A percentile compares a stretch with the other conserved stretches of the same genome.
Evolutionary conservation across 2,329 filamentous ascomycete species (phyloP).

Genomic region (Epichloe bromicola): DNA sequence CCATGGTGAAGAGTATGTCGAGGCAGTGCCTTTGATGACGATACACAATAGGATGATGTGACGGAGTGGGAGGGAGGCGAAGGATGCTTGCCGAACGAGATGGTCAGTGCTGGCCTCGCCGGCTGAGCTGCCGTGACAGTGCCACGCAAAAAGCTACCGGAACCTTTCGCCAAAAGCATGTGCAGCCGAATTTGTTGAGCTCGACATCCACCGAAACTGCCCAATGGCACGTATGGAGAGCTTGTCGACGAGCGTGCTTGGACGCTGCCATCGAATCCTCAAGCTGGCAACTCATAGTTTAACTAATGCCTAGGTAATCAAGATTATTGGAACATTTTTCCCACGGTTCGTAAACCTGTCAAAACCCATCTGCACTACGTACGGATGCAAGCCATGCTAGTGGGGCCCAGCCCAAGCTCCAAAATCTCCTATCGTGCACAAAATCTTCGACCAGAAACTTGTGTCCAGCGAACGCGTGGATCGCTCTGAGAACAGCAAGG

Average conservation of each 20-base stretch:
- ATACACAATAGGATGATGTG: not conserved
- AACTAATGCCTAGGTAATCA: too few relatives aligned
- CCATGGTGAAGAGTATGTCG: constrained; percentile 13
- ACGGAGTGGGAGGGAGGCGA: not conserved
- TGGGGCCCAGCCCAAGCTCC: not conserved
- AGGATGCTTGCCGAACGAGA: not conserved
- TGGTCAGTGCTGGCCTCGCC: too few relatives aligned
- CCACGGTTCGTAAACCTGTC: too few relatives aligned
- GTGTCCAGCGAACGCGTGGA: not conserved
- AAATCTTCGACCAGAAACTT: not conserved
- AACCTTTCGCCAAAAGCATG: not conserved
- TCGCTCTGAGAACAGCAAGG: not conserved
- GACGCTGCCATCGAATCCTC: too few relatives aligned
- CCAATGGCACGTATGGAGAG: not conserved
- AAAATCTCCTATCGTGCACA: not conserved
- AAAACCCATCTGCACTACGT: not conserved
- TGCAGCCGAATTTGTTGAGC: constrained; percentile 6
- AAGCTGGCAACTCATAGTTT: too few relatives aligned
- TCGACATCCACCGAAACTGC: not conserved
- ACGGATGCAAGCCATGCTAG: not conserved
- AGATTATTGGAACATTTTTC: too few relatives aligned
- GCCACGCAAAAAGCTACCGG: not conserved
- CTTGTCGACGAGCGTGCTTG: not conserved
- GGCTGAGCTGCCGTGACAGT: too few relatives aligned
- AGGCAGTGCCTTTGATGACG: not conserved